Percentiles rank a stretch among this genome's conserved stretches.
Evolutionary conservation across 768 basidiomycete genomes (phyloP).

Genomic region (Phallus indusiatus): DNA sequence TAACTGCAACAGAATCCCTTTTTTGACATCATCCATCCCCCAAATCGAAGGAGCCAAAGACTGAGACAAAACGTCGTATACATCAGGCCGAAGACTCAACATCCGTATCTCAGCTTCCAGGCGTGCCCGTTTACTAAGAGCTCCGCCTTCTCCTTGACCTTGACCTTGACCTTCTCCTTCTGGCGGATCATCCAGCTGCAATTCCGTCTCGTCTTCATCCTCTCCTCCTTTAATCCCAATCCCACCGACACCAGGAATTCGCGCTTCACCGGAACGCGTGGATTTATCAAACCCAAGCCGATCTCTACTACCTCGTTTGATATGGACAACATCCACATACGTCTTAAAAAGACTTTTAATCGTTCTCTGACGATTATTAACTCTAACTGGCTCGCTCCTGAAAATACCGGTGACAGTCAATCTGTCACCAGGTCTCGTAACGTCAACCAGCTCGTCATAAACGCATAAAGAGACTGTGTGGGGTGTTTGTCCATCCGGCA

Average conservation of each 20-base stretch:
- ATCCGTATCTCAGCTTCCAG: slow-evolving; percentile 71
- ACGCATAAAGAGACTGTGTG: slow-evolving; percentile 94
- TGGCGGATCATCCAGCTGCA: slow-evolving; percentile 10
- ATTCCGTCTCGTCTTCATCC: slow-evolving; percentile 47
- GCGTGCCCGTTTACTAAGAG: slow-evolving; percentile 39
- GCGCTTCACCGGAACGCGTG: slow-evolving; percentile 65
- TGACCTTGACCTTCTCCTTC: slow-evolving; percentile 21
- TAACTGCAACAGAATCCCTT: slow-evolving; percentile 90
- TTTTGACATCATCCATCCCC: slow-evolving; percentile 99
- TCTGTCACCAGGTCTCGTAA: slow-evolving; percentile 93
- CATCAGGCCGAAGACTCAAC: slow-evolving; percentile 63
- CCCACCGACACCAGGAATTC: slow-evolving; percentile 58
- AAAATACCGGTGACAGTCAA: slow-evolving; percentile 89
- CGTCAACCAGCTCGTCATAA: slow-evolving; percentile 97
- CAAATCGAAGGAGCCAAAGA: slow-evolving; percentile 93
- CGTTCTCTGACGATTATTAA: slow-evolving; percentile 83
- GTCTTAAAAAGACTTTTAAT: slow-evolving; percentile 98
- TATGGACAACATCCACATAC: slow-evolving; percentile 90
- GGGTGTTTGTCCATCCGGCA: slow-evolving; percentile 97
- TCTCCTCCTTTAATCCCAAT: slow-evolving; percentile 60
- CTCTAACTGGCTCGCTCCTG: slow-evolving; percentile 89
- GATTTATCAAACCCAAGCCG: slow-evolving; percentile 69
- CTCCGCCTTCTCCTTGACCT: slow-evolving; percentile 29
- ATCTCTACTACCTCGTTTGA: slow-evolving; percentile 47
- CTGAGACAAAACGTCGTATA: slow-evolving; percentile 78